Evolutionary conservation across 2,329 filamentous ascomycete genomes (phyloP), one percentile per base, ranked within the genome.

Genomic region (Aspergillus jensenii): DNA sequence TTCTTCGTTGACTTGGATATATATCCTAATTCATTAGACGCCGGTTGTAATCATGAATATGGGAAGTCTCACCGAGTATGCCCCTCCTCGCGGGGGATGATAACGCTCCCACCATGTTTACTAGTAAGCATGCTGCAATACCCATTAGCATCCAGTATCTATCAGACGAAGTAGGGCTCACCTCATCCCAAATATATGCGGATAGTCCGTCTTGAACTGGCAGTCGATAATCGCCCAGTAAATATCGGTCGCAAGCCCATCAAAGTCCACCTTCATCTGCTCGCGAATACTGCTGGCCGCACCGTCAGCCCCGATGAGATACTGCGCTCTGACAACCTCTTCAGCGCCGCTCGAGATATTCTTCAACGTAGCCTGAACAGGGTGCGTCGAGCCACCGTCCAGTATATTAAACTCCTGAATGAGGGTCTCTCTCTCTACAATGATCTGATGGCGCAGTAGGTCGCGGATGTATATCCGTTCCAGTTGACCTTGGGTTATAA

Each of bases 401-500:
- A 25, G 17, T 1, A 56, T 47, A 19, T 40, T 11, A 40, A 43
- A 52, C 9, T 35, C n/a, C 7, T 47, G 33, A 4, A 56, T 17
- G 3, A 44, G 4, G 0, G 40, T 56, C 14, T 51, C 41, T 17
- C 54, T 41, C 27, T 56, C 54, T 2, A 75, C 71, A 1, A 75
- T 59, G 2, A 62, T 59, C 39, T 67, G 59, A 49, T 76, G 72
- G 1, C 74, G 65, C 4, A 65, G 41, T 6, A 76, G 58, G 55
- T 76, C 74, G 6, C 74, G 67, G 21, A 76, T 65, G 50, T 69
- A 76, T 35, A 76, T 72, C 12, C 67, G 60, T 59, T 76, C 73
- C 8, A 76, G 49, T 55, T 75, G 74, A 2, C 72, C 68, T 47
- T 77, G 73, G 0, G 74, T 73, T 52, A 75, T 71, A 56, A 74